Percentiles rank a stretch among this genome's conserved stretches.
Conservation (phyloP, 2,329 filamentous ascomycete genomes). For the Fusarium cyanostomum region DNA sequence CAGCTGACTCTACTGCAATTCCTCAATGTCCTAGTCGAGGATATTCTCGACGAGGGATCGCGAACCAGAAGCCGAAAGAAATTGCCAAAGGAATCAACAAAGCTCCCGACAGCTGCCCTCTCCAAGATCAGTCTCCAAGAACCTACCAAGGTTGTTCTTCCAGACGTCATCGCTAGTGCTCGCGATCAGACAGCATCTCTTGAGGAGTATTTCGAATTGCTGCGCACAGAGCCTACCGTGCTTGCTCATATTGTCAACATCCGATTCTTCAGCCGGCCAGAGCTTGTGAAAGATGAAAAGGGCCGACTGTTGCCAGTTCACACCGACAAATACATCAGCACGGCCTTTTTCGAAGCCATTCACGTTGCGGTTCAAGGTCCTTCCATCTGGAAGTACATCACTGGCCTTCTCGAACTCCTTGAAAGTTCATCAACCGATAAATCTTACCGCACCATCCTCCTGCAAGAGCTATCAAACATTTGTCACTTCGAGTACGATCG, state of each 20-base stretch:
- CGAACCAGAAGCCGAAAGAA: constrained; percentile 35
- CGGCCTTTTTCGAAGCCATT: constrained; percentile 53
- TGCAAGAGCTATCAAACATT: constrained; percentile 58
- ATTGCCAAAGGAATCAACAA: constrained; percentile 44
- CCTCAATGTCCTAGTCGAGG: constrained; percentile 55
- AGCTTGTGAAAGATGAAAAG: constrained; percentile 56
- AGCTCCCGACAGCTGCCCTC: constrained; percentile 43
- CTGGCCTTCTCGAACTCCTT: constrained; percentile 49
- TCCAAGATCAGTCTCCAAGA: constrained; percentile 46
- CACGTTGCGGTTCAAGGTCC: constrained; percentile 48
- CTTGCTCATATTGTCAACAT: constrained; percentile 48
- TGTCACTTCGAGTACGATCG: constrained; percentile 56
- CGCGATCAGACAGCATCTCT: constrained; percentile 47
- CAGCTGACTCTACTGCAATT: constrained; percentile 50
- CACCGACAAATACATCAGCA: constrained; percentile 55
- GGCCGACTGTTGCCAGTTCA: constrained; percentile 50
- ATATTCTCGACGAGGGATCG: constrained; percentile 53
- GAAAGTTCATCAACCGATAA: constrained; percentile 41
- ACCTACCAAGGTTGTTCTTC: constrained; percentile 44
- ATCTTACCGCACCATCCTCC: constrained; percentile 45
- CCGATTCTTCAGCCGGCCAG: constrained; percentile 52
- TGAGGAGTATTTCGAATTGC: constrained; percentile 49
- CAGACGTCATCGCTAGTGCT: constrained; percentile 44
- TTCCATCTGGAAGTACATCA: constrained; percentile 54
- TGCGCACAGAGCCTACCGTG: constrained; percentile 46